Evolutionary conservation across 139 green algal genomes (phyloP).

Genomic region (Picochlorum sp.): DNA sequence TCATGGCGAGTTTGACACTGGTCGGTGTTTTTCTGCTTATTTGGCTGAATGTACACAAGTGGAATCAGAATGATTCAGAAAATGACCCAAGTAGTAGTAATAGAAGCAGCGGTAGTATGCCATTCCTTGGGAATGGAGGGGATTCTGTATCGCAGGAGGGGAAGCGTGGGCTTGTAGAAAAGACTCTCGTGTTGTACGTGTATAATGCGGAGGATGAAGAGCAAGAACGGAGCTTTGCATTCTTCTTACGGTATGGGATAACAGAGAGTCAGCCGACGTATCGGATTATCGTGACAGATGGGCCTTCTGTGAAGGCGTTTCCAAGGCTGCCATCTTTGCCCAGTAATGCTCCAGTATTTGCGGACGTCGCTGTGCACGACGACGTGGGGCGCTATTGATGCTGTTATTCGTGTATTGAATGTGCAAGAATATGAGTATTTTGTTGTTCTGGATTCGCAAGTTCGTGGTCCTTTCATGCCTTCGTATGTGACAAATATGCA

Average conservation of each 20-base stretch:
- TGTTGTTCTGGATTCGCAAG: slow-evolving; percentile 31
- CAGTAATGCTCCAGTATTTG: slow-evolving; percentile 22
- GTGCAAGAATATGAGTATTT: slow-evolving; percentile 15
- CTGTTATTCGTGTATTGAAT: not conserved
- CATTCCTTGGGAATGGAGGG: no score
- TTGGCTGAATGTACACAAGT: no score
- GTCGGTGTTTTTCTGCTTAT: no score
- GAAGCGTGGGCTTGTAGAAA: no score
- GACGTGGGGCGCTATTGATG: slow-evolving; percentile 19
- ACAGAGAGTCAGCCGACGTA: slow-evolving; percentile 12
- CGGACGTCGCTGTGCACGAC: slow-evolving; percentile 13
- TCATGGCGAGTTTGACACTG: no score
- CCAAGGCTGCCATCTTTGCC: slow-evolving; percentile 16
- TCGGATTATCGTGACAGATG: slow-evolving; percentile 21
- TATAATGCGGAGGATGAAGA: slow-evolving; percentile 26
- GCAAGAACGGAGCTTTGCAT: slow-evolving; percentile 24
- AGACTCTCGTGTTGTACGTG: slow-evolving; percentile 28
- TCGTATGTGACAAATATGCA: slow-evolving; percentile 24
- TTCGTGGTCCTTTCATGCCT: slow-evolving; percentile 40
- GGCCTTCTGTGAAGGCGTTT: slow-evolving; percentile 8
- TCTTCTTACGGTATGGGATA: slow-evolving; percentile 24
- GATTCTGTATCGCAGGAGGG: no score
- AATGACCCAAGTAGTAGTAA: no score
- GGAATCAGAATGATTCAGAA: no score
- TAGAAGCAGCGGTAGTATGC: no score